Conservation (phyloP, 208 protist genomes). For the Novymonas esmeraldas region DNA sequence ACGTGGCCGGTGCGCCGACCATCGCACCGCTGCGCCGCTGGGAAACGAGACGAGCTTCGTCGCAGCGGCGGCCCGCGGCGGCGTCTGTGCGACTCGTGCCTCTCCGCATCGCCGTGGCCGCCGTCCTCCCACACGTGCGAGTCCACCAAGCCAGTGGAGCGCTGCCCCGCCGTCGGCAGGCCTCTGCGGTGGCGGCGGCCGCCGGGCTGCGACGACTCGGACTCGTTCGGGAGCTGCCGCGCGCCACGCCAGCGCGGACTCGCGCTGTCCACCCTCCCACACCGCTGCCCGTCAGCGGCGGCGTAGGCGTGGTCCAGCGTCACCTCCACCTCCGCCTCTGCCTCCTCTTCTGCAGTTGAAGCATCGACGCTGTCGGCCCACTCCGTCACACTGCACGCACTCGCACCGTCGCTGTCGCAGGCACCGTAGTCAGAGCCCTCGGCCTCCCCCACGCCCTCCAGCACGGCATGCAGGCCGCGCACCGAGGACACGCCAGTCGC, state of each 20-base stretch:
- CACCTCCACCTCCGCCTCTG: background rate
- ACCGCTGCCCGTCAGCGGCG: background rate
- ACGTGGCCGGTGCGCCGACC: background rate
- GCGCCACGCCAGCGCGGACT: no score
- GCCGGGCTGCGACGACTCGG: no score
- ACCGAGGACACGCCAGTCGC: no score
- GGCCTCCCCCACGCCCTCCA: slow-evolving; percentile 25
- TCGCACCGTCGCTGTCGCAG: no score
- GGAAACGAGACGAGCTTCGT: no score
- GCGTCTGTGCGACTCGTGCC: background rate
- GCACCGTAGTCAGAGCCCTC: no score
- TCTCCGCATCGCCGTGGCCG: background rate
- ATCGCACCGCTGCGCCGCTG: no score
- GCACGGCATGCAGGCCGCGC: slow-evolving; percentile 23
- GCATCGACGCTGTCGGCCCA: no score
- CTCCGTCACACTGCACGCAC: no score
- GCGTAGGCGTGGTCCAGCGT: background rate
- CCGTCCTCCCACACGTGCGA: background rate
- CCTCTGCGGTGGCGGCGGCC: background rate
- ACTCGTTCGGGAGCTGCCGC: background rate
- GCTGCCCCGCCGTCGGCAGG: no score
- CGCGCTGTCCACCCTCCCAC: no score
- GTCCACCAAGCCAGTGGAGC: slow-evolving; percentile 19
- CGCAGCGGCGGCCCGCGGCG: background rate
- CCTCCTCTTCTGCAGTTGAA: background rate